Base-by-base conservation (phyloP, 2,329 filamentous ascomycete species). In the Phyllosticta citribraziliensis region DNA sequence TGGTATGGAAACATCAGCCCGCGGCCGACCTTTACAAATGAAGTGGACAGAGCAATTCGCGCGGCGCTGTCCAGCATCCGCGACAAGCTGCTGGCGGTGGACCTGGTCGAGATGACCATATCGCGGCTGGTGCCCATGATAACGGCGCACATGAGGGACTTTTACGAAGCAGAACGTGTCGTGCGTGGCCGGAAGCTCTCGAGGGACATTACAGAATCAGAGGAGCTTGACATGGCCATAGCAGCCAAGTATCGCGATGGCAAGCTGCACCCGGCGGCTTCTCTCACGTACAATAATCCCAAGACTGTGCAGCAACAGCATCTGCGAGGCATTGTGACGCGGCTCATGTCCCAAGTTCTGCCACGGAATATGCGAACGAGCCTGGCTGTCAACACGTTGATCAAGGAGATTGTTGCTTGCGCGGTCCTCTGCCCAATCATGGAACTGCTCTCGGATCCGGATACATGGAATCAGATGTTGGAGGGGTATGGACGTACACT, bases 401-500 rank as follows among this genome's bases (percentile, higher is more conserved):
- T 97, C 63, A 86, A 89, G 67, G 95, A 99, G 76, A 87, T 99
- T 63, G 84, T 97, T n/a, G 82, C 91, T 22, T 97, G 94, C 73
- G 90, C 91, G n/a, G 87, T 99, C 50, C 78, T 99, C 47, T 86
- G 85, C 52, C 94, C 94, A 0, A 78, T 95, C 22, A 81, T 97
- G 70, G 85, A 88, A 67, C 79, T 91, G 64, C 78, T 99, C 19
- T 84, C 89, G 5, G 93, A 99, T 67, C 92, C 95, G 1, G 95
- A 99, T 76, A 96, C 88, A 9, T 99, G 93, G 93, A 97, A 99
- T 69, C 92, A 97, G 73, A 75, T 96, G 63, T 91, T 97, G 81
- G 93, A 97, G 74, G 92, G 87, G 61, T 91, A 88, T 74, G 88
- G 91, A 19, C 86, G 89, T 56, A 88, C 88, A 25, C 88, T 96